A percentile compares a stretch with the other conserved stretches of the same genome.
Evolutionary conservation across 257 asterid genomes (phyloP).

Genomic region (Solanum bulbocastanum): DNA sequence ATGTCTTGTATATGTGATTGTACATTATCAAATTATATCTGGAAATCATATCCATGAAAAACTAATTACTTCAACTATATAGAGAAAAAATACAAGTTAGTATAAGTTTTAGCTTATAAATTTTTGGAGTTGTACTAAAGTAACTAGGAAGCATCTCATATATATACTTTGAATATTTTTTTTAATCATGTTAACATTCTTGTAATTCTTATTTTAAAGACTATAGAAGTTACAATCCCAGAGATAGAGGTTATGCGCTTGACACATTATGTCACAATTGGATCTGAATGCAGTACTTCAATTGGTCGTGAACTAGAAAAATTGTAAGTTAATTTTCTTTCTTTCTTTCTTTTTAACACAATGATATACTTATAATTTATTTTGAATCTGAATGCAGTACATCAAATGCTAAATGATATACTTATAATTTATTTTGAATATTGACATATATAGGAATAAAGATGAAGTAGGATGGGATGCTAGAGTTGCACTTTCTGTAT

Average conservation of each 20-base stretch:
- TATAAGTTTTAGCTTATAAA: too few species aligned
- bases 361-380: too few species aligned
- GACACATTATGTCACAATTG: constrained; percentile 78
- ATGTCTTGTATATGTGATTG: too few species aligned
- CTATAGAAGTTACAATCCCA: constrained; percentile 68
- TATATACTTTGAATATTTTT: neutral
- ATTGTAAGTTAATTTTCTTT: constrained; percentile 23
- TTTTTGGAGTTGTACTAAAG: neutral
- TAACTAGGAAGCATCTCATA: neutral
- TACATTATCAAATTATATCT: too few species aligned
- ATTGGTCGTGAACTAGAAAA: constrained; percentile 39
- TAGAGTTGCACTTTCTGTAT: constrained; percentile 63
- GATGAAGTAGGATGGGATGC: constrained; percentile 83
- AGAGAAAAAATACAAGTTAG: too few species aligned
- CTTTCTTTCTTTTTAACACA: neutral
- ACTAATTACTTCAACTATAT: too few species aligned
- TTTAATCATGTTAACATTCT: neutral
- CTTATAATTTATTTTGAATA: neutral
- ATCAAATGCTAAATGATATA: too few species aligned
- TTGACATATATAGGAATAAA: constrained; percentile 30
- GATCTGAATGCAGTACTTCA: constrained; percentile 61
- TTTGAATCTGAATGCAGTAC: too few species aligned
- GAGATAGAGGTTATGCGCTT: constrained; percentile 87
- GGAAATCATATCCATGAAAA: too few species aligned
- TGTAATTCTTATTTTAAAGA: constrained; percentile 20